Percentiles rank a stretch among this genome's conserved stretches.
Conservation (phyloP, 108 stramenopile species). For the Bacterosira constricta region DNA sequence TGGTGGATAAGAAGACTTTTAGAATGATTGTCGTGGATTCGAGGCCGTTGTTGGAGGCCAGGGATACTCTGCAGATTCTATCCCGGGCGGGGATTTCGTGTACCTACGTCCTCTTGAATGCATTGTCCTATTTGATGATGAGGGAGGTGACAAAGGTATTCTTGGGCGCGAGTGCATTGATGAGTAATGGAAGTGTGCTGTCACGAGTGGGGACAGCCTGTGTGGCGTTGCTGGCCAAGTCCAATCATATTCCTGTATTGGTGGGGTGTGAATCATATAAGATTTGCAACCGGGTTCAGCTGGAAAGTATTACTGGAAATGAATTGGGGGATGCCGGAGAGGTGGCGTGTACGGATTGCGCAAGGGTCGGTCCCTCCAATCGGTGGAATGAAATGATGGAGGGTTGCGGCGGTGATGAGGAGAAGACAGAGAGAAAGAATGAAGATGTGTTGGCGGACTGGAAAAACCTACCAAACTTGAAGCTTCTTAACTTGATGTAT, state of each 20-base stretch:
- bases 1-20: slow-evolving; percentile 58
- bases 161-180: slow-evolving; percentile 94
- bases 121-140: slow-evolving; percentile 93
- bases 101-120: slow-evolving; percentile 89
- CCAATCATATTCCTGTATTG: slow-evolving; percentile 91
- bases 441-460: slow-evolving; percentile 49
- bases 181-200: slow-evolving; percentile 94
- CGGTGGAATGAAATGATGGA: slow-evolving; percentile 5
- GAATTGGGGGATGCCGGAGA: slow-evolving; percentile 94
- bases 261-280: slow-evolving; percentile 99
- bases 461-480: slow-evolving; percentile 58
- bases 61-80: slow-evolving; percentile 65
- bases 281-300: slow-evolving; percentile 95
- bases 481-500: slow-evolving; percentile 90
- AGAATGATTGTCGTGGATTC: slow-evolving; percentile 96
- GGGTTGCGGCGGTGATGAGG: slow-evolving; percentile 5
- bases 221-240: slow-evolving; percentile 91
- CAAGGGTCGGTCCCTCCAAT: slow-evolving; percentile 42
- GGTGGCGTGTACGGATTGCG: slow-evolving; percentile 52
- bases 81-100: slow-evolving; percentile 76
- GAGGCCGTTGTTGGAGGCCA: slow-evolving; percentile 85
- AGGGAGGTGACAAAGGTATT: slow-evolving; percentile 95
- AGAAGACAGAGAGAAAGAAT: slow-evolving; percentile 30
- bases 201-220: slow-evolving; percentile 93
- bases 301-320: slow-evolving; percentile 95